Evolutionary conservation across 164 flowering plant species (phyloP).

Genomic region (Chimonanthus salicifolius): DNA sequence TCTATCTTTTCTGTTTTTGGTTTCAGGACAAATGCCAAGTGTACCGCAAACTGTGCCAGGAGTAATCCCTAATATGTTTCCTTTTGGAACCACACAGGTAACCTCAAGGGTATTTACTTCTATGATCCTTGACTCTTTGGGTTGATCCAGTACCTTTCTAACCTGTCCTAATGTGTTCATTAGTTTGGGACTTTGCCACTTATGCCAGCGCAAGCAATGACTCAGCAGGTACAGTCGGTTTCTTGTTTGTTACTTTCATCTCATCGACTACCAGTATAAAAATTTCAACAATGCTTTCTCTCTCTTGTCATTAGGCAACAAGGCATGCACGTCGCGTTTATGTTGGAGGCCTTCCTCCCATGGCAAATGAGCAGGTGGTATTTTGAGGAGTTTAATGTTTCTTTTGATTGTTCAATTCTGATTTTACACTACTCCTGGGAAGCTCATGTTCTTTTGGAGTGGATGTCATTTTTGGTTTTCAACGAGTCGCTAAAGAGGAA

Average conservation of each 20-base stretch:
- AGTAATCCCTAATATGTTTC: constrained; percentile 45
- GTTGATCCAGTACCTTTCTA: background rate
- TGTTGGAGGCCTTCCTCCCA: constrained; percentile 88
- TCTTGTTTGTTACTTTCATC: background rate
- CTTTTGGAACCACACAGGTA: constrained; percentile 54
- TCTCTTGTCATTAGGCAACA: constrained; percentile 51
- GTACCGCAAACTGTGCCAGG: constrained; percentile 44
- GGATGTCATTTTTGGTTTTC: no score
- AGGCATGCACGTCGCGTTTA: constrained; percentile 92
- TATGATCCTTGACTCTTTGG: background rate
- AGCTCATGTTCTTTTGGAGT: no score
- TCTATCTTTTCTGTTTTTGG: constrained; percentile 8
- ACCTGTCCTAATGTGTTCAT: constrained; percentile 5
- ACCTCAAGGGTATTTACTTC: constrained; percentile 2
- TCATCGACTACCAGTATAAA: background rate
- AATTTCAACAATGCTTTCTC: background rate
- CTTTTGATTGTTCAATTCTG: background rate
- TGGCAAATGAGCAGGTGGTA: constrained; percentile 82
- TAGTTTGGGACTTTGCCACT: constrained; percentile 49
- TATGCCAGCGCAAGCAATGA: constrained; percentile 70
- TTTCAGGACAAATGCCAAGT: constrained; percentile 47
- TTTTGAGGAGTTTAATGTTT: background rate
- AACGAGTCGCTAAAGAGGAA: no score
- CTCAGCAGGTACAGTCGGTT: constrained; percentile 55
- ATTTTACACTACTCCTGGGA: no score